Evolutionary conservation across 1,284 basidiomycete genomes (phyloP), one percentile per base, ranked within the genome.

Genomic region (Cryptococcus maquisensis): DNA sequence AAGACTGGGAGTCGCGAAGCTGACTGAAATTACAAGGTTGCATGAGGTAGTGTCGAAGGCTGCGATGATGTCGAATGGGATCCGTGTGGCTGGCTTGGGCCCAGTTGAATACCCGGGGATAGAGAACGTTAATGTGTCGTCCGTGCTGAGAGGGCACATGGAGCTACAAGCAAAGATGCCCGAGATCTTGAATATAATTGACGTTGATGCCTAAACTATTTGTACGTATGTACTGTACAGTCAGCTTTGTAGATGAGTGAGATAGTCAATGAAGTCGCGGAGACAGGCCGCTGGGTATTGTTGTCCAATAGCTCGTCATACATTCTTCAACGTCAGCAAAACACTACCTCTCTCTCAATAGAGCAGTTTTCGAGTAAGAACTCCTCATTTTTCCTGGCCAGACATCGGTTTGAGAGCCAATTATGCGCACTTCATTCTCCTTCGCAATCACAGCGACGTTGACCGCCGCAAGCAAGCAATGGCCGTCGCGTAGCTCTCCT

Each of bases 11-110:
- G 24, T 20, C 32, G 18, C 26, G 28, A n/a, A 23, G 23, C 15
- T 45, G 41, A 35, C 42, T 3, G 20, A 32, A 36, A 36, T 42
- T 10, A 52, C 18, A 28, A 73, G 81, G 52, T 67, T 83, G 26
- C 79, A 79, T 62, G 78, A 81, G 59, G 73, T 82, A 16, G 62
- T 80, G 7, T 72, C 73, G 6, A 69, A 78, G 44, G 75, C 77
- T 51, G 67, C 73, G 41, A 68, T 69, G 3, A 65, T 75, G 49
- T 67, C 65, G 20, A 73, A 63, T 47, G 71, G 75, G 8, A 63
- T 74, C 5, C 55, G 61, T 6, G 75, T 78, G 1, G 78, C 77
- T 0, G 79, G 78, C 42, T 63, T 78, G 16, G 71, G 70, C 8
- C 65, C 71, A 2, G 77, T 78, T 36, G 43, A 63, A 6, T 65